Percentiles rank a stretch among this genome's conserved stretches.
These are phyloP conservation scores for Elaeis guineensis DNA, from an alignment of 176 grass and related monocot species.

Conservation along the genomic window DNA sequence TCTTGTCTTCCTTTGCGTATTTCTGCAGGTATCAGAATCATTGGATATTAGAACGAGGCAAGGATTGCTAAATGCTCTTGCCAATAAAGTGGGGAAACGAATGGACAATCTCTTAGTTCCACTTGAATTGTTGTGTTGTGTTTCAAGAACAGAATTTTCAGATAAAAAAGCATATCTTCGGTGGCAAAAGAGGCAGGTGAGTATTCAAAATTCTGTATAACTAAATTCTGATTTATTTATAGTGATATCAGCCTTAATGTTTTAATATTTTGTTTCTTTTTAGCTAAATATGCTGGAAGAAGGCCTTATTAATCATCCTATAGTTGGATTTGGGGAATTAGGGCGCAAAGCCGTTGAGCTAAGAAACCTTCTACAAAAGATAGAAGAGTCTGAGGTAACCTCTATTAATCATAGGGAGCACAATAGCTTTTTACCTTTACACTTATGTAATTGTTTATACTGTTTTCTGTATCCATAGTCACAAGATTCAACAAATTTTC, in stretches of 20 bases:
- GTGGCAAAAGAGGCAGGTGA: conserved; percentile 99
- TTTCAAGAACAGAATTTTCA: conserved; percentile 93
- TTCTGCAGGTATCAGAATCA: conserved; percentile 72
- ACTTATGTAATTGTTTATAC: too few relatives aligned
- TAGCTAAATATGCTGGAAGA: conserved; percentile 99
- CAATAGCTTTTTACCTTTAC: too few relatives aligned
- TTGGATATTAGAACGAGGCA: conserved; percentile 97
- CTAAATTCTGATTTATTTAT: too few relatives aligned
- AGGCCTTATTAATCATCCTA: conserved; percentile 90
- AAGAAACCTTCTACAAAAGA: conserved; percentile 81
- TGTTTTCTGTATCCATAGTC: too few relatives aligned
- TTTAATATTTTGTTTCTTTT: conserved; percentile 27
- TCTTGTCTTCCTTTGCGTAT: conserved; percentile 20
- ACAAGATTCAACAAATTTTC: too few relatives aligned
- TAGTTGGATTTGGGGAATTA: conserved; percentile 83
- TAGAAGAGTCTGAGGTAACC: conserved; percentile 94
- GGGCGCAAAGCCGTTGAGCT: conserved; percentile 83
- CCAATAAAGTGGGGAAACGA: conserved; percentile 85
- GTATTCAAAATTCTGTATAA: conserved; percentile 2
- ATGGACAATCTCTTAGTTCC: conserved; percentile 98
- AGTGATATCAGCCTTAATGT: background rate
- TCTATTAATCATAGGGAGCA: background rate
- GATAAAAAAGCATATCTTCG: conserved; percentile 96
- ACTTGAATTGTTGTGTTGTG: conserved; percentile 84
- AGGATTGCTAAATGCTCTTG: conserved; percentile 94